Evolutionary conservation across 1,284 basidiomycete species (phyloP).

Genomic region (Puccinia horiana): DNA sequence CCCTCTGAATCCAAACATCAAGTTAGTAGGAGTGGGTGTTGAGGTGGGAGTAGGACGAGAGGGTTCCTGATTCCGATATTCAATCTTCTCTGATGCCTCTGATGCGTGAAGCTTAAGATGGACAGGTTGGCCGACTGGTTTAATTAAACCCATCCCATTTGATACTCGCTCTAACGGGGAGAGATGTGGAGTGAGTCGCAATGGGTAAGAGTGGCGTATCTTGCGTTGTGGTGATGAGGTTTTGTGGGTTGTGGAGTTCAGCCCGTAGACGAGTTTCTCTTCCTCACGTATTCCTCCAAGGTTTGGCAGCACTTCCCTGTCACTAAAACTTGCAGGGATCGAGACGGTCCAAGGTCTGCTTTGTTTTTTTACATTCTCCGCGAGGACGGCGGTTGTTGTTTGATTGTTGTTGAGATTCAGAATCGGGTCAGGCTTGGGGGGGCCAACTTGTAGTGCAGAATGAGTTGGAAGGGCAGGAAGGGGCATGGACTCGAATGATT

Average conservation of each 20-base stretch:
- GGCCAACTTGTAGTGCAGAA: background rate
- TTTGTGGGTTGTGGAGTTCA: background rate
- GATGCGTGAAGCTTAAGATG: background rate
- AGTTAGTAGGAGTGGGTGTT: background rate
- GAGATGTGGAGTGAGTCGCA: background rate
- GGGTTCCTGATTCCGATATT: background rate
- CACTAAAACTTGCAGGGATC: background rate
- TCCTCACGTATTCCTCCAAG: background rate
- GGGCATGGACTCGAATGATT: slow-evolving; percentile 10
- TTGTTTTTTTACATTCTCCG: background rate
- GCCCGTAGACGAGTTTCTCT: background rate
- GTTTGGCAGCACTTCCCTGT: background rate
- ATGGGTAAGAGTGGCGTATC: slow-evolving; percentile 15
- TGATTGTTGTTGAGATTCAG: background rate
- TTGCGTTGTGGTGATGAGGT: background rate
- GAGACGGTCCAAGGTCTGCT: background rate
- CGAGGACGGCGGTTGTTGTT: background rate
- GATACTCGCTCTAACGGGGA: slow-evolving; percentile 11
- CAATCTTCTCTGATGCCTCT: background rate
- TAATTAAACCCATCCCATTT: background rate
- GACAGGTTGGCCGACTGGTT: background rate
- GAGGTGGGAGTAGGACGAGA: background rate
- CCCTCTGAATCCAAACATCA: slow-evolving; percentile 19
- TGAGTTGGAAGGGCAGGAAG: background rate
- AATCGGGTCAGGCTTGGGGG: background rate